phyloP scores from a whole-genome alignment of 1,139 yeast genomes.

The Groenewaldozyma sp. region DNA sequence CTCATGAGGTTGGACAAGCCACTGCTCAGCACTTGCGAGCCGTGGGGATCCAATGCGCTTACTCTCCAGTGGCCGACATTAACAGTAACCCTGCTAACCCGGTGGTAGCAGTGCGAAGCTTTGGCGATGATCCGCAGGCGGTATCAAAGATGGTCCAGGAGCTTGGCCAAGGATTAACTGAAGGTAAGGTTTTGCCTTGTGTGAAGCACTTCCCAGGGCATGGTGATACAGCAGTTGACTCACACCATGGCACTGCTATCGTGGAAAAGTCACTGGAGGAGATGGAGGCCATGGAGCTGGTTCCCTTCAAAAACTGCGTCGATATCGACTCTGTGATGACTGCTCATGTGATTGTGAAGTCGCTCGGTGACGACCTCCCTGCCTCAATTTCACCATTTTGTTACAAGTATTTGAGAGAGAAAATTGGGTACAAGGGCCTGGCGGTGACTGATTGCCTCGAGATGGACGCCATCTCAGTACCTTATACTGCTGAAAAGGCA shows the following conservation, averaged over 20 bases:
- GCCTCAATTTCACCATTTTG: conserved; percentile 49
- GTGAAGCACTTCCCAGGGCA: conserved; percentile 58
- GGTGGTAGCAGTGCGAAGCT: conserved; percentile 47
- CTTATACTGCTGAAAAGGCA: conserved; percentile 51
- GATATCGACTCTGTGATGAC: conserved; percentile 47
- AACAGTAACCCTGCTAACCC: conserved; percentile 47
- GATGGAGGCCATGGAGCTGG: conserved; percentile 38
- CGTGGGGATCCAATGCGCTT: conserved; percentile 43
- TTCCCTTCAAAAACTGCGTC: conserved; percentile 43
- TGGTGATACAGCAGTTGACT: conserved; percentile 48
- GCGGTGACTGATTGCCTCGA: conserved; percentile 54
- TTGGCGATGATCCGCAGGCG: conserved; percentile 47
- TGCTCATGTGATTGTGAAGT: conserved; percentile 53
- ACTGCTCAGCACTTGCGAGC: conserved; percentile 41
- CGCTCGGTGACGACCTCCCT: conserved; percentile 42
- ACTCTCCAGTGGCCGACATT: conserved; percentile 54
- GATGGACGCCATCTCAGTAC: conserved; percentile 48
- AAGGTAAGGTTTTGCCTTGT: conserved; percentile 44
- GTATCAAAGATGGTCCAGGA: conserved; percentile 44
- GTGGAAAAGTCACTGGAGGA: conserved; percentile 44
- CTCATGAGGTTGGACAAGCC: conserved; percentile 42
- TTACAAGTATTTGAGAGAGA: conserved; percentile 39
- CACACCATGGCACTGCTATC: conserved; percentile 46
- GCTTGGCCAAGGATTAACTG: conserved; percentile 43
- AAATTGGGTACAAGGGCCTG: conserved; percentile 44